Base-by-base conservation (phyloP, 345 rosid genomes). In the Punica granatum region DNA sequence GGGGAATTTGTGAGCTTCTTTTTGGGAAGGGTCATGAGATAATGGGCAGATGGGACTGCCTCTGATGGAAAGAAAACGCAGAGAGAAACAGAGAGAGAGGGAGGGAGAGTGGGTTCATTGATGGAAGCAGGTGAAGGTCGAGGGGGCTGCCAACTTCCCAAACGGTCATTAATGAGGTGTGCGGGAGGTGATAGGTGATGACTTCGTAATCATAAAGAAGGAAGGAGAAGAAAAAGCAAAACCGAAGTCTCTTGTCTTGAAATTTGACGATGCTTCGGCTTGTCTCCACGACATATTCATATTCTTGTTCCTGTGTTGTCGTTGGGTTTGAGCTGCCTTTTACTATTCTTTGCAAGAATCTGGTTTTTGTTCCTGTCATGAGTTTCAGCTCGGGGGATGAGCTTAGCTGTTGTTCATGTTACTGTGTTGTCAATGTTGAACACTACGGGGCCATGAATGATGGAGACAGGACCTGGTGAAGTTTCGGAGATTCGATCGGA, bases 121-220 rank as follows among this genome's bases (percentile, higher is more conserved):
- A 74, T 28, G 6, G 33, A 41, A 15, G 19, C 75, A 69, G 80
- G 73, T 73, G 56, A 73, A 70, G 70, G 32, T 31, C 49, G 30
- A 1, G 74, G 31, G 25, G 1, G 63, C 68, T 70, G 78, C 76
- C 79, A 80, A 69, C 86, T 44, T 75, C 77, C 82, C 83, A 73
- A 31, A 33, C 78, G 74, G 81, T 67, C 78, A 76, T 84, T 78
- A 72, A 79, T 68, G 58, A 23, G 30, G 30, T 18, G 56, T 1
- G 56, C 26, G 33, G 31, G 60, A 54, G 60, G 60, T 26, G 33
- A 28, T 32, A 6, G 60, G 16, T 56, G 34, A 56, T 28, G 34
- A 26, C 42, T 37, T 13, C 7, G 42, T 37, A 37, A 37, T 11
- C n/a, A 49, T 21, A n/a, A 51, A 23, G 13, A n/a, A 51, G 3